phyloP scores from a whole-genome alignment of 2,329 filamentous ascomycete species.

The Aspergillus versicolor region DNA sequence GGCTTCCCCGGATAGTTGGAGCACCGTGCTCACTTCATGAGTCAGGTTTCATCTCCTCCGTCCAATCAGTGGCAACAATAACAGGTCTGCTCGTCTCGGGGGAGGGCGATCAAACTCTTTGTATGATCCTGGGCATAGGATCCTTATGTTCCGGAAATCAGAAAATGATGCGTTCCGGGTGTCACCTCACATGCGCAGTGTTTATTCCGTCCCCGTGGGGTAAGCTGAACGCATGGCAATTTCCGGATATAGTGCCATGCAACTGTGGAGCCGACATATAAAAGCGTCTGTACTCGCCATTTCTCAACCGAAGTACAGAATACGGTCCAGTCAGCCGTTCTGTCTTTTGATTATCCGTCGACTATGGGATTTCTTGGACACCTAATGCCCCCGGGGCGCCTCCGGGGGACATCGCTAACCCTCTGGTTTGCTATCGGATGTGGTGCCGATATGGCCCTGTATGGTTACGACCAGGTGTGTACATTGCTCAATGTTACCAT shows the following conservation, averaged over 20 bases:
- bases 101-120: background rate
- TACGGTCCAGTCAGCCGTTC: background rate
- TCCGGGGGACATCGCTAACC: conserved; percentile 20
- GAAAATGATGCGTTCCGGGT: background rate
- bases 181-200: background rate
- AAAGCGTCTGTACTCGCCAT: background rate
- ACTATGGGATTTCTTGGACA: background rate
- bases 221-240: background rate
- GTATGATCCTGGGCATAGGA: background rate
- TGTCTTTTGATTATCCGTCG: background rate
- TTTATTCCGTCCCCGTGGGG: background rate
- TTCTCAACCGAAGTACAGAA: background rate
- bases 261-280: conserved; percentile 1
- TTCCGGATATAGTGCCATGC: background rate
- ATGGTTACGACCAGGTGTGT: conserved; percentile 21
- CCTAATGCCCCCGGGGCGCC: background rate
- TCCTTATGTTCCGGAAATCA: background rate
- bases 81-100: background rate
- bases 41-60: background rate
- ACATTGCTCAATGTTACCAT: background rate
- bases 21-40: background rate
- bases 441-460: conserved; percentile 22
- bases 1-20: background rate
- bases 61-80: background rate
- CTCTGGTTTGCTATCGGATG: conserved; percentile 24